These are phyloP conservation scores for Parasitella parasitica DNA, from an alignment of 371 early-diverging fungal species.

Conservation along the genomic window DNA sequence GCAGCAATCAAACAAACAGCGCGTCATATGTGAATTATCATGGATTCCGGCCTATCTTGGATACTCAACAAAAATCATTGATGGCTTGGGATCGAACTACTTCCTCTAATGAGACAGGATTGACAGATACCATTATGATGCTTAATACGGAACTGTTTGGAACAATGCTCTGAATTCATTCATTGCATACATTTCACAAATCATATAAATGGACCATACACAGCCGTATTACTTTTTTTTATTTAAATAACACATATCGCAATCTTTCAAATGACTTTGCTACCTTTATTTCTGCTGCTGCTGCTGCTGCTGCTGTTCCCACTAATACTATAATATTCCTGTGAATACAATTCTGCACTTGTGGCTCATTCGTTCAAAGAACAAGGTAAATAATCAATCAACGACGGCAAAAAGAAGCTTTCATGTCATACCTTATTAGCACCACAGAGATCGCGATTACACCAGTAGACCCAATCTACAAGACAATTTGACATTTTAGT, in stretches of 20 bases:
- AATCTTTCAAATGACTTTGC: not conserved
- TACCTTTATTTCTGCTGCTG: not conserved
- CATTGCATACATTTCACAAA: not conserved
- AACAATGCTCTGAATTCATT: conserved; percentile 1
- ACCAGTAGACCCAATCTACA: not conserved
- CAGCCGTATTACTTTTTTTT: not conserved
- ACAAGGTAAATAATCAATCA: conserved; percentile 13
- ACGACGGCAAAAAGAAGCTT: too few species aligned
- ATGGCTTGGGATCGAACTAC: conserved; percentile 15
- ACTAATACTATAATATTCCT: conserved; percentile 1
- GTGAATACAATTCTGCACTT: conserved; percentile 14
- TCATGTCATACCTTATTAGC: not conserved
- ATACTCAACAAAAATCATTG: conserved; percentile 6
- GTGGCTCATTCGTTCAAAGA: conserved; percentile 18
- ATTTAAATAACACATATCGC: not conserved
- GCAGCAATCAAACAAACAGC: not conserved
- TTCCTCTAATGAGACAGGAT: not conserved
- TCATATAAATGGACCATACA: not conserved
- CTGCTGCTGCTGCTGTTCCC: not conserved
- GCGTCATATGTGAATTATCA: not conserved
- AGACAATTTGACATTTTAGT: not conserved
- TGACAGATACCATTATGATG: conserved; percentile 5
- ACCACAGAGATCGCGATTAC: not conserved
- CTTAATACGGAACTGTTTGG: conserved; percentile 17
- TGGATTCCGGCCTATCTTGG: conserved; percentile 7